Conservation (phyloP, 345 rosid genomes). For the Luvunga scandens region DNA sequence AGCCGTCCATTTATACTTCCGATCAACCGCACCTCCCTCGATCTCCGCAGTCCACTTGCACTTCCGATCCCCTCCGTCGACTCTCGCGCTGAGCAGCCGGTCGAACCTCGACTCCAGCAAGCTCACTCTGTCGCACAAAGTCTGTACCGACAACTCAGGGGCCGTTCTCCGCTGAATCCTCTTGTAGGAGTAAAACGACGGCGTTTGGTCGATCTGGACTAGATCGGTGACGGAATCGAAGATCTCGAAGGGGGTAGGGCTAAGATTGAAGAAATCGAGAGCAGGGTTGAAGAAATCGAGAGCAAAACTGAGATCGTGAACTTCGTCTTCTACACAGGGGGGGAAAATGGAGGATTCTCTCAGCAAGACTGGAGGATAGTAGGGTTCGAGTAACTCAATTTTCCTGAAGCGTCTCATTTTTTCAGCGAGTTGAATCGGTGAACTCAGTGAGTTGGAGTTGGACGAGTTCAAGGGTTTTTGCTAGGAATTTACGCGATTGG, state of each 20-base stretch:
- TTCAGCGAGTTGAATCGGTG: slow-evolving; percentile 10
- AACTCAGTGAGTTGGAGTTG: slow-evolving; percentile 25
- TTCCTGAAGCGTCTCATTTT: slow-evolving; percentile 49
- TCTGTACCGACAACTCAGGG: slow-evolving; percentile 39
- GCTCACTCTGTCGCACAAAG: slow-evolving; percentile 58
- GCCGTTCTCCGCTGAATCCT: slow-evolving; percentile 40
- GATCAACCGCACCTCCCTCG: slow-evolving; percentile 54
- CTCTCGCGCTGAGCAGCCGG: slow-evolving; percentile 30
- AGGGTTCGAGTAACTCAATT: slow-evolving; percentile 42
- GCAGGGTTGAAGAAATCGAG: slow-evolving; percentile 32
- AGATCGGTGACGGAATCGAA: slow-evolving; percentile 60
- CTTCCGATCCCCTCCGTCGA: slow-evolving; percentile 57
- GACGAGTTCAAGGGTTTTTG: slow-evolving; percentile 16
- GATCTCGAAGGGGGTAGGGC: slow-evolving; percentile 36
- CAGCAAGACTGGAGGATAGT: slow-evolving; percentile 17
- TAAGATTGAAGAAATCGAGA: slow-evolving; percentile 28
- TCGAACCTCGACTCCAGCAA: slow-evolving; percentile 74
- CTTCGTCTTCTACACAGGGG: slow-evolving; percentile 31
- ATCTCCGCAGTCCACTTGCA: slow-evolving; percentile 76
- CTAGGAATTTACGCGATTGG: not conserved
- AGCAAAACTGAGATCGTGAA: slow-evolving; percentile 27
- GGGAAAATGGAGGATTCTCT: slow-evolving; percentile 42
- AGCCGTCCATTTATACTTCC: slow-evolving; percentile 73
- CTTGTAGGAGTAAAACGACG: slow-evolving; percentile 45
- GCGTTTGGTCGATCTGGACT: slow-evolving; percentile 45